Evolutionary conservation across 495 filamentous ascomycete species (phyloP), one percentile per base, ranked within the genome.

Genomic region (Hypoxylon fragiforme): DNA sequence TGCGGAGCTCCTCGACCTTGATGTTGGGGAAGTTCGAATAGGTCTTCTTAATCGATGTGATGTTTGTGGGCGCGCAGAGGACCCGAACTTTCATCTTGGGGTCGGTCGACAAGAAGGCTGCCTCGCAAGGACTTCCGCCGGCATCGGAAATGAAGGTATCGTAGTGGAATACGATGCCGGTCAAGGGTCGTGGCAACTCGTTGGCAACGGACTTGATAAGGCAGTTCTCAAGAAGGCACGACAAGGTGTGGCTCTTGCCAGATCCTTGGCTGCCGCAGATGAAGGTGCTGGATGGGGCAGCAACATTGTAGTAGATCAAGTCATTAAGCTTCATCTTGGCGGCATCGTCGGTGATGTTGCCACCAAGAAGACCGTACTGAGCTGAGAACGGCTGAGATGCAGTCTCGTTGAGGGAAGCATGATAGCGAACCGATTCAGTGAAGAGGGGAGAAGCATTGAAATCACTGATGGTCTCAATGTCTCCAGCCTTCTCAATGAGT

Each of bases 181-280:
- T 66, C 0, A 85, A 65, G 3, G 81, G 76, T 13, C 71, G 64
- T 0, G 67, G 58, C 5, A 50, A 32, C 8, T n/a, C 15, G 1
- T 36, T 38, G 11, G 30, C 32, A 1, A 38, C 35, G 16, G 50
- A 50, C 12, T 43, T 6, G 3, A 78, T 50, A 0, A 84, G 64
- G 35, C 71, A 77, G 44, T 75, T 78, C 50, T 86, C 82, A 7
- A 85, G 70, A 22, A 87, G 69, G 58, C 80, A 84, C 0, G 78
- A 77, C 14, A 85, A 57, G 0, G 83, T 85, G 48, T 86, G 80
- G 31, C 77, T 81, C 66, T 86, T 87, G 1, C 84, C 84, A 37
- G 78, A 78, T 1, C 82, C 84, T 64, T 86, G 83, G 21, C 76
- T 75, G 7, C 84, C 84, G 49, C 84, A 87, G 18, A 87, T 81